Evolutionary conservation across 805 yeast genomes (phyloP).

Genomic region (Yamadazyma phyllophila): DNA sequence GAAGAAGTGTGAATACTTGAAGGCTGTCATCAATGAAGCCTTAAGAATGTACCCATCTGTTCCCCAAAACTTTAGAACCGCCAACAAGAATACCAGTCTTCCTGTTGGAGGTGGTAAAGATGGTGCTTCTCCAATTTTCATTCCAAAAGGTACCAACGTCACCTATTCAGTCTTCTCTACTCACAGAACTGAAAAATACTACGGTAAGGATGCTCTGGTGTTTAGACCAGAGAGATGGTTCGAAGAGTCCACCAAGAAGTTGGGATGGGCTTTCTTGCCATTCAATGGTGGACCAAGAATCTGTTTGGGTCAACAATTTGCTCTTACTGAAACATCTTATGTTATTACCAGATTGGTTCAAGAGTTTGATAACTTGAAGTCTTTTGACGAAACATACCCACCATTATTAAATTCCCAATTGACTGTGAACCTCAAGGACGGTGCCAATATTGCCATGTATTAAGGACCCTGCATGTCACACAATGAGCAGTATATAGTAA

Average conservation of each 20-base stretch:
- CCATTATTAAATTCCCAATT: constrained; percentile 28
- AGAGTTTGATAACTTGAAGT: constrained; percentile 18
- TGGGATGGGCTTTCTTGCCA: constrained; percentile 51
- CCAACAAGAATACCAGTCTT: constrained; percentile 28
- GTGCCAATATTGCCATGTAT: constrained; percentile 15
- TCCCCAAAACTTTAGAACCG: constrained; percentile 28
- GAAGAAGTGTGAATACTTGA: constrained; percentile 39
- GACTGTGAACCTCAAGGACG: constrained; percentile 27
- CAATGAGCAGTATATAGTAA: neutral
- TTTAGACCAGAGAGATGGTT: constrained; percentile 43
- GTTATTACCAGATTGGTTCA: constrained; percentile 33
- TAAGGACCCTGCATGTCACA: too few relatives aligned
- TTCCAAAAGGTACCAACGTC: constrained; percentile 20
- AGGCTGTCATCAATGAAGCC: constrained; percentile 33
- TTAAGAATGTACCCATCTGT: constrained; percentile 38
- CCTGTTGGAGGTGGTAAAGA: constrained; percentile 35
- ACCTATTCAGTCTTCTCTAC: constrained; percentile 19
- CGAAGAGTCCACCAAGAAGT: constrained; percentile 26
- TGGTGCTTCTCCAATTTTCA: constrained; percentile 21
- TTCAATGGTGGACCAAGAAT: constrained; percentile 58
- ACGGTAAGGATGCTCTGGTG: constrained; percentile 33
- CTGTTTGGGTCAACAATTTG: constrained; percentile 57
- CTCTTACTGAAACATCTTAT: constrained; percentile 54
- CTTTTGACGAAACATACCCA: constrained; percentile 22
- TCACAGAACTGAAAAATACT: constrained; percentile 22